A percentile compares a stretch with the other conserved stretches of the same genome.
Conservation (phyloP, 202 grass and related monocot genomes). For the Miscanthus sacchariflorus region DNA sequence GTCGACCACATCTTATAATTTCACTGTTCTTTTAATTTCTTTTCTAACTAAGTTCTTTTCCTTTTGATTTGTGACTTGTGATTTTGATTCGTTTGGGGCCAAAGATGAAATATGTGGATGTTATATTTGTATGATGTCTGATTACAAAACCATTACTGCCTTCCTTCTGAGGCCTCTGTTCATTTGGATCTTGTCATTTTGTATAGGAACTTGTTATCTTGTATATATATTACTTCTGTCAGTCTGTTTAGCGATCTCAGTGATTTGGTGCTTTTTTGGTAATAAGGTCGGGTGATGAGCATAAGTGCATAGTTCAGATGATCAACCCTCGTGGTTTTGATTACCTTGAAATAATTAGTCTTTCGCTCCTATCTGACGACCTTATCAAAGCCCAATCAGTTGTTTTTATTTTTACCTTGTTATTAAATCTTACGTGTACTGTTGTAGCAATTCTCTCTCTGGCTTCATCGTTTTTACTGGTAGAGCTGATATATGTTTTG, state of each 20-base stretch:
- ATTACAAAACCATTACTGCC: constrained; percentile 69
- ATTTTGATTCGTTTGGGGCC: background rate
- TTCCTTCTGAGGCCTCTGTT: constrained; percentile 64
- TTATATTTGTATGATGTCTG: constrained; percentile 42
- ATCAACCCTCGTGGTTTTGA: constrained; percentile 55
- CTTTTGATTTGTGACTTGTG: too few species aligned
- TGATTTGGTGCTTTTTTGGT: background rate
- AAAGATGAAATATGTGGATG: constrained; percentile 49
- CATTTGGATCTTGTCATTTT: background rate
- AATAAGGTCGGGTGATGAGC: constrained; percentile 52
- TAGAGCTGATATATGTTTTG: too few species aligned
- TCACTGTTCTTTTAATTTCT: fast-evolving
- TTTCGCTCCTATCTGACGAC: constrained; percentile 69
- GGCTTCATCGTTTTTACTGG: too few species aligned
- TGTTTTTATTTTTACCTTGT: too few species aligned
- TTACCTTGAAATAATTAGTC: constrained; percentile 57
- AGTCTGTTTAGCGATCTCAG: too few species aligned
- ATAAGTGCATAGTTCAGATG: constrained; percentile 71
- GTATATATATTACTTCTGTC: too few species aligned
- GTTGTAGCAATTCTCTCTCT: too few species aligned
- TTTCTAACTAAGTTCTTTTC: background rate
- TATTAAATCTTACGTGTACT: too few species aligned
- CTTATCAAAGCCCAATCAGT: background rate
- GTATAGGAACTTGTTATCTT: too few species aligned
- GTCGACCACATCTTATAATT: background rate